These are phyloP conservation scores for Picea abies DNA, from an alignment of 83 land plant species.

Conservation along the genomic window DNA sequence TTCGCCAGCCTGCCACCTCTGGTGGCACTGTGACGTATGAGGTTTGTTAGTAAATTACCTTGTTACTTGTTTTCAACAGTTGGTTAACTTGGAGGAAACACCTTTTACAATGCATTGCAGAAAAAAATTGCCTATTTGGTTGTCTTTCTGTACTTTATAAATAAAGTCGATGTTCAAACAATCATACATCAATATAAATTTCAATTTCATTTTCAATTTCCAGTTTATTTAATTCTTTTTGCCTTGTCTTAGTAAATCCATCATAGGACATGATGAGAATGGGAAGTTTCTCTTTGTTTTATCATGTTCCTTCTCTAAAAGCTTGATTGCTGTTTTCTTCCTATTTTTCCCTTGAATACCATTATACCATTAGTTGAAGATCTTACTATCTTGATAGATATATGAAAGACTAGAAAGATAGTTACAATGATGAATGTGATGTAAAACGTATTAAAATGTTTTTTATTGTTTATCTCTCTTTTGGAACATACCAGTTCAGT, in stretches of 20 bases:
- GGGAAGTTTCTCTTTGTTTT: neutral
- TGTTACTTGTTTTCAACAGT: neutral
- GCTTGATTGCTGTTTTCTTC: neutral
- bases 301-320: neutral
- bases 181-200: too few relatives aligned
- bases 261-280: neutral
- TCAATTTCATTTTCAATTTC: neutral
- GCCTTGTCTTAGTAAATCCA: neutral
- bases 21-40: conserved; percentile 82
- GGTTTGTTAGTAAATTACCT: conserved; percentile 31
- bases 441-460: neutral
- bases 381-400: neutral
- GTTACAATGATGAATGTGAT: neutral
- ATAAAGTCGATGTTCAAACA: neutral
- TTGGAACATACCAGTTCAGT: neutral
- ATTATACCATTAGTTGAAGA: neutral
- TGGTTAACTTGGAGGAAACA: neutral
- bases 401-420: neutral
- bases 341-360: neutral
- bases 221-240: neutral
- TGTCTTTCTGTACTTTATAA: neutral
- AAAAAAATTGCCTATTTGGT: neutral
- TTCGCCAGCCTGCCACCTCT: conserved; percentile 70
- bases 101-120: neutral
- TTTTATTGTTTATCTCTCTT: neutral